Evolutionary conservation across 169 alveolate genomes (phyloP), one percentile per base, ranked within the genome.

Genomic region (Cryptosporidium meleagridis): DNA sequence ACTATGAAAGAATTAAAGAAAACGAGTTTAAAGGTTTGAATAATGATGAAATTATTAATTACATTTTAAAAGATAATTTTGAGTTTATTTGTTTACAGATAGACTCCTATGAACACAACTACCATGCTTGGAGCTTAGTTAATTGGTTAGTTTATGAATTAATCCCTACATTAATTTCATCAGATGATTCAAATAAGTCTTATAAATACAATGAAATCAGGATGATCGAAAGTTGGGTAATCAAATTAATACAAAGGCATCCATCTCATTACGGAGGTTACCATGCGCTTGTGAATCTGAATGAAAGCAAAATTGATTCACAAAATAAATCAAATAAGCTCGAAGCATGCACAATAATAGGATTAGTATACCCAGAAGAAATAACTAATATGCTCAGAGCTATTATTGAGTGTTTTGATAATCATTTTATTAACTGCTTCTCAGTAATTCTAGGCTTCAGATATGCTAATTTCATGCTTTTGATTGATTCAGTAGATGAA

Each of bases 181-280:
- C 10, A 44, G 31, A 59, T 14, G 48, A 35, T 58, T 52, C 72
- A 80, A 80, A n/a, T 9, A 26, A 16, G 8, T 3, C 67, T 26
- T 80, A 26, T 37, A 29, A 33, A 5, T 52, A 29, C 14, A 41
- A 26, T 29, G 53, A 37, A 35, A 61, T 62, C n/a, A 9, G 2
- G 10, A 21, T 61, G 65, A 23, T 67, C 7, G 68, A 55, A 62
- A 41, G 45, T 3, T 80, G 75, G 73, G 33, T 62, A 23, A 80
- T 62, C 14, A 80, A 37, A 9, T 29, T 80, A 3, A 26, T 80
- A 26, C 51, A 59, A 80, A 44, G 48, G 2, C 39, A 62, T 16
- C 89, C 89, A 41, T 45, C 44, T 61, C 41, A 80, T 9, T 80
- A 61, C 45, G 89, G 89, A 61, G 89, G 89, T 37, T 80, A 80